A percentile compares a stretch with the other conserved stretches of the same genome.
Conservation (phyloP, 1,139 yeast species). For the Pichia sp. region DNA sequence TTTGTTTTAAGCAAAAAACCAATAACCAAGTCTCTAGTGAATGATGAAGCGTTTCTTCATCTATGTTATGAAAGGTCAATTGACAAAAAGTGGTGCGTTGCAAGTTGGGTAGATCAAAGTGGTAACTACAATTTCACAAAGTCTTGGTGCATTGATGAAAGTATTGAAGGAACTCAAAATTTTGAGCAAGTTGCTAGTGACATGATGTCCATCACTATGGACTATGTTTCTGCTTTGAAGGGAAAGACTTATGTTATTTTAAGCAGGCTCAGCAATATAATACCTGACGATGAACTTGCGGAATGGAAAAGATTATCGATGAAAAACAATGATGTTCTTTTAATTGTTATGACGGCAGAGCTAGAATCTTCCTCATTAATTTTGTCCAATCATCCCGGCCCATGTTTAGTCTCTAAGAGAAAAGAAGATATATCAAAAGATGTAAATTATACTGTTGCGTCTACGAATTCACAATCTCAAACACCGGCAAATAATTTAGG, state of each 20-base stretch:
- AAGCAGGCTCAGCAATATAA: conserved; percentile 62
- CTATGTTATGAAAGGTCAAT: conserved; percentile 78
- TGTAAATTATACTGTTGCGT: conserved; percentile 22
- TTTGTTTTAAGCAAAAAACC: conserved; percentile 45
- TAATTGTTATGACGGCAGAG: conserved; percentile 71
- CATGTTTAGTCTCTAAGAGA: conserved; percentile 2
- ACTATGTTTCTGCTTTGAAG: conserved; percentile 30
- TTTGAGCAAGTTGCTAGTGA: conserved; percentile 53
- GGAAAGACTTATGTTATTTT: conserved; percentile 61
- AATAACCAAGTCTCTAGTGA: conserved; percentile 31
- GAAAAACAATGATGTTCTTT: conserved; percentile 54
- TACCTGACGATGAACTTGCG: conserved; percentile 72
- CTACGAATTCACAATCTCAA: conserved; percentile 23
- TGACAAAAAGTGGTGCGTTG: conserved; percentile 79
- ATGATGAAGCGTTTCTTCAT: conserved; percentile 75
- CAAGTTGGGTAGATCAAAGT: conserved; percentile 84
- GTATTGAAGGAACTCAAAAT: conserved; percentile 15
- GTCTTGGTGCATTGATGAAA: conserved; percentile 54
- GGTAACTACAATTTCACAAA: conserved; percentile 61
- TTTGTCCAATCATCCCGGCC: conserved; percentile 30
- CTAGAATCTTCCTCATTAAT: conserved; percentile 57
- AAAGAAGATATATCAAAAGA: conserved; percentile 19
- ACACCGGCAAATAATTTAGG: conserved; percentile 18
- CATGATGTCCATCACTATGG: conserved; percentile 49
- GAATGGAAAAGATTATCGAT: conserved; percentile 70